phyloP scores from a whole-genome alignment of 805 yeast species.

The Lachancea lanzarotensis region DNA sequence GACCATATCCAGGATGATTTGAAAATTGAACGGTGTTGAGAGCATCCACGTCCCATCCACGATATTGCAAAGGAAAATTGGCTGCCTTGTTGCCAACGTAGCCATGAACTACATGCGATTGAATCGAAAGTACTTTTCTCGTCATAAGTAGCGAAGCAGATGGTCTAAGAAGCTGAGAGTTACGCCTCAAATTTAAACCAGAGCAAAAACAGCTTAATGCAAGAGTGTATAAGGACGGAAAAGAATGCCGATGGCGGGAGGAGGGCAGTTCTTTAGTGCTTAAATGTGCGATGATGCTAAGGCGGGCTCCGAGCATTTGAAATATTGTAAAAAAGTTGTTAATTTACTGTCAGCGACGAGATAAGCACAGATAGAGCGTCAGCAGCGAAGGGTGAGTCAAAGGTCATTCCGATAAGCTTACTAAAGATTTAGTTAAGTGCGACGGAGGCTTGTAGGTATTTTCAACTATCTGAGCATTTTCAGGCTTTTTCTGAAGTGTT shows the following conservation, averaged over 20 bases:
- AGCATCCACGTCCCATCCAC: slow-evolving; percentile 90
- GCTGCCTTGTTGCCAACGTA: slow-evolving; percentile 92
- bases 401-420: background rate
- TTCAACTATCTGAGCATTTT: background rate
- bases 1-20: slow-evolving; percentile 86
- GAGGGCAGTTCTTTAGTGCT: background rate
- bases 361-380: background rate
- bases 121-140: slow-evolving; percentile 46
- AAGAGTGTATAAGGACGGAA: background rate
- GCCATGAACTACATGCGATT: slow-evolving; percentile 93
- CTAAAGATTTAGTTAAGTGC: background rate
- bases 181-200: background rate
- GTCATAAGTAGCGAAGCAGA: slow-evolving; percentile 2
- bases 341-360: background rate
- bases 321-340: background rate
- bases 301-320: background rate
- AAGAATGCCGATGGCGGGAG: background rate
- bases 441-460: background rate
- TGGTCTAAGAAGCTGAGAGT: background rate
- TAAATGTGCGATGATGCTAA: background rate
- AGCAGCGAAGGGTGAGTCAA: background rate
- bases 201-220: background rate
- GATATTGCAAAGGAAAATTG: slow-evolving; percentile 77
- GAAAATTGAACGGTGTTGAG: slow-evolving; percentile 84
- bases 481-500: background rate